Conservation (phyloP, 2,329 filamentous ascomycete species). For the Sporothrix euskadiensis region DNA sequence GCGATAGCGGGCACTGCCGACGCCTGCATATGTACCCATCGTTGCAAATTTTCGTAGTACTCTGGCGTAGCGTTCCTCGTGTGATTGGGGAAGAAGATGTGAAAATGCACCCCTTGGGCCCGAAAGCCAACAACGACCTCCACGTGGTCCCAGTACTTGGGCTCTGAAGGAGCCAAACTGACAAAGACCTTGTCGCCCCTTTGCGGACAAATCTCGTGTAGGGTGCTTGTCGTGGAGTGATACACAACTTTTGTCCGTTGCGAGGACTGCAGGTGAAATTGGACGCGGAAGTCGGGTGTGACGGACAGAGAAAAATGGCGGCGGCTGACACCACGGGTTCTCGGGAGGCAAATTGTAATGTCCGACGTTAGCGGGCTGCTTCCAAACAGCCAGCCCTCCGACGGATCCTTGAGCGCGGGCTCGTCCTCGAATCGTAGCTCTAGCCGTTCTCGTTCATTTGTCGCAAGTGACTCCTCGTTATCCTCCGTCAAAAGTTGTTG, state of each 20-base stretch:
- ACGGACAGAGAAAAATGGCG: neutral
- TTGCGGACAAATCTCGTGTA: neutral
- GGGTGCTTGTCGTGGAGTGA: neutral
- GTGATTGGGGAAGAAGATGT: conserved; percentile 11
- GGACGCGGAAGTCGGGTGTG: neutral
- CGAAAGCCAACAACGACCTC: neutral
- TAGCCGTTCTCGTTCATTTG: neutral
- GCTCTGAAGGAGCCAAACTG: neutral
- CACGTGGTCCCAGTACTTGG: neutral
- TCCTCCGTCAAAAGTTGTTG: too few species aligned
- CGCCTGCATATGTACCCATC: too few species aligned
- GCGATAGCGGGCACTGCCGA: too few species aligned
- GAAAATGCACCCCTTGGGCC: neutral
- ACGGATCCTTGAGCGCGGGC: neutral
- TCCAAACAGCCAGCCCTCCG: conserved; percentile 10
- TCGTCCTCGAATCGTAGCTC: neutral
- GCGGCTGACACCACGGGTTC: neutral
- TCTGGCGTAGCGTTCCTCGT: neutral
- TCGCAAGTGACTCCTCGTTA: neutral
- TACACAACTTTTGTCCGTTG: neutral
- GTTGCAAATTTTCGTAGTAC: too few species aligned
- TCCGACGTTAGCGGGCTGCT: neutral
- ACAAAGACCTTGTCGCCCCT: neutral
- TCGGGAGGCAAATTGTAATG: neutral
- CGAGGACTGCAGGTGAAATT: neutral